A percentile compares a stretch with the other conserved stretches of the same genome.
Conservation (phyloP, 1,139 yeast species). For the Insectozyma bohioensis region DNA sequence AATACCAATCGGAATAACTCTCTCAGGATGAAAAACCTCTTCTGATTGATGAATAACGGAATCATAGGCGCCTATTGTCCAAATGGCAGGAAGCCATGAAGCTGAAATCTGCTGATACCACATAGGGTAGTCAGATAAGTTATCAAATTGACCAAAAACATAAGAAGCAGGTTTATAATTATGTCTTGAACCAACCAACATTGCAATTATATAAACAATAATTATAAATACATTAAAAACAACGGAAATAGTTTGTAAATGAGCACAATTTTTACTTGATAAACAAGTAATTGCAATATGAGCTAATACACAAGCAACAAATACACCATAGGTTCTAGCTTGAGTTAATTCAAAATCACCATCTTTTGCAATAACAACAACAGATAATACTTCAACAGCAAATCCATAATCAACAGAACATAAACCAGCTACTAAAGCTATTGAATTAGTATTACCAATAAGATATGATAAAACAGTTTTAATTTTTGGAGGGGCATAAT, state of each 20-base stretch:
- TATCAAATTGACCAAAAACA: slow-evolving; percentile 58
- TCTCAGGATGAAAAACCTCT: slow-evolving; percentile 66
- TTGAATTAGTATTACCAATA: slow-evolving; percentile 42
- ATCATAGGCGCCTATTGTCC: slow-evolving; percentile 69
- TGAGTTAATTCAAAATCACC: slow-evolving; percentile 32
- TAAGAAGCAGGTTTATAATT: slow-evolving; percentile 31
- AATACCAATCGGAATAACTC: slow-evolving; percentile 65
- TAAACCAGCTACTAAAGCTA: slow-evolving; percentile 36
- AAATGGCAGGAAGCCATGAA: slow-evolving; percentile 65
- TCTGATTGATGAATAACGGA: slow-evolving; percentile 73
- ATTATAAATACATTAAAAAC: slow-evolving; percentile 53
- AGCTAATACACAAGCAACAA: slow-evolving; percentile 30
- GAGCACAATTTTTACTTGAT: slow-evolving; percentile 47
- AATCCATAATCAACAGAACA: slow-evolving; percentile 40
- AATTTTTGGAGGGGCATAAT: slow-evolving; percentile 29
- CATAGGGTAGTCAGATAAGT: slow-evolving; percentile 55
- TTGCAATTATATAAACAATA: slow-evolving; percentile 59
- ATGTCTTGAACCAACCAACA: slow-evolving; percentile 52
- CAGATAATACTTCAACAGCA: slow-evolving; percentile 34
- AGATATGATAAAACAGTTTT: slow-evolving; percentile 39
- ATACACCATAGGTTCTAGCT: slow-evolving; percentile 34
- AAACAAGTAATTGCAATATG: slow-evolving; percentile 29
- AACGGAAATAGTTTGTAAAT: slow-evolving; percentile 60
- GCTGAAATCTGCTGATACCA: slow-evolving; percentile 62
- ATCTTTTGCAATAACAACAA: slow-evolving; percentile 29